These are phyloP conservation scores for Monilinia aucupariae DNA, from an alignment of 2,329 filamentous ascomycete genomes.

Conservation along the genomic window DNA sequence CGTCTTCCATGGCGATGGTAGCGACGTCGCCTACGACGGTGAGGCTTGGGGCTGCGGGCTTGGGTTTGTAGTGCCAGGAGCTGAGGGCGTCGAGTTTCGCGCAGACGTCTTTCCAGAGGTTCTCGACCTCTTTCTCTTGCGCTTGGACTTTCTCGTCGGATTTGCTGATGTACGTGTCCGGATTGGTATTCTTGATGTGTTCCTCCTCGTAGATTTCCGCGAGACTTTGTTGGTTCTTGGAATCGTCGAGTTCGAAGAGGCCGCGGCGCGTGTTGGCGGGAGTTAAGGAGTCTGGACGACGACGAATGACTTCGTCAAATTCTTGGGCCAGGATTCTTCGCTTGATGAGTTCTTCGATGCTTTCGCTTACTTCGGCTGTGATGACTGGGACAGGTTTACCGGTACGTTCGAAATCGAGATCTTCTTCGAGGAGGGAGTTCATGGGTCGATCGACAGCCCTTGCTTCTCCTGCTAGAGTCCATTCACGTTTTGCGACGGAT, in stretches of 20 bases:
- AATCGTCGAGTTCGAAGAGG: conserved; percentile 69
- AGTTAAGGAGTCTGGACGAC: conserved; percentile 68
- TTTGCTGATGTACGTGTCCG: conserved; percentile 71
- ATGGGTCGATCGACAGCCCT: conserved; percentile 73
- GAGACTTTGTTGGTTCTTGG: conserved; percentile 78
- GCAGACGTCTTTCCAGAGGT: conserved; percentile 75
- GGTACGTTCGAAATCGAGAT: conserved; percentile 90
- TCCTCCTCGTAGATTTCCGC: conserved; percentile 94
- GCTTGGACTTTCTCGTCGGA: conserved; percentile 76
- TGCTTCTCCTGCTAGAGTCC: conserved; percentile 86
- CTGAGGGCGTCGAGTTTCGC: conserved; percentile 80
- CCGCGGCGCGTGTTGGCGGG: conserved; percentile 60
- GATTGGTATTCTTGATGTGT: conserved; percentile 71
- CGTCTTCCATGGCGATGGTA: conserved; percentile 92
- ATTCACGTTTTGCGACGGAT: conserved; percentile 83
- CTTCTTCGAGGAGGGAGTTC: conserved; percentile 90
- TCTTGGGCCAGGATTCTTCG: conserved; percentile 82
- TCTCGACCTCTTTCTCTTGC: conserved; percentile 77
- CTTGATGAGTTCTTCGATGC: conserved; percentile 91
- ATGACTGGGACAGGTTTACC: conserved; percentile 94
- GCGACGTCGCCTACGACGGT: conserved; percentile 86
- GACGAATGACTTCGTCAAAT: conserved; percentile 84
- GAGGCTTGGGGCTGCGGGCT: conserved; percentile 72
- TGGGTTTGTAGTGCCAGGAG: conserved; percentile 94
- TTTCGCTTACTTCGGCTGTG: conserved; percentile 83